phyloP scores from a whole-genome alignment of 192 early-diverging fungal genomes.

The Coemansia sp. region DNA sequence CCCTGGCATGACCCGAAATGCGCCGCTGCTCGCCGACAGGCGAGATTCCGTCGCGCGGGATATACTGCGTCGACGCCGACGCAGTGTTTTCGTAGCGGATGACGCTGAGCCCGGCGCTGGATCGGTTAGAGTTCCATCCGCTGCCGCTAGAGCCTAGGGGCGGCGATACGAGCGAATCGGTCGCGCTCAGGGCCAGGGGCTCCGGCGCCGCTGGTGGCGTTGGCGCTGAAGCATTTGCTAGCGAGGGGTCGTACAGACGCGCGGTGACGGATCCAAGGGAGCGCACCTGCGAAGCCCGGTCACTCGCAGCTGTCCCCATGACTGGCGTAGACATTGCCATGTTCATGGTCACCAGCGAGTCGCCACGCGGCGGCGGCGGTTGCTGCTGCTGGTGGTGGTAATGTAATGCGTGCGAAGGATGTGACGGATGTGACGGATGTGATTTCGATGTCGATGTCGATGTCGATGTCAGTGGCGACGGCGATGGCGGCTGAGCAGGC shows the following conservation, averaged over 20 bases:
- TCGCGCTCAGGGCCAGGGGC: neutral
- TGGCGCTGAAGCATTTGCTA: neutral
- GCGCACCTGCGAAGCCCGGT: constrained; percentile 8
- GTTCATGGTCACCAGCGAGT: constrained; percentile 25
- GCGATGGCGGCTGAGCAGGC: neutral
- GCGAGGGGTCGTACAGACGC: constrained; percentile 38
- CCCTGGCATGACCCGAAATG: neutral
- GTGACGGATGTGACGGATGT: too few relatives aligned
- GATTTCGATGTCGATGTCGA: too few relatives aligned
- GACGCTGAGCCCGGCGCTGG: constrained; percentile 34
- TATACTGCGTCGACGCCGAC: neutral
- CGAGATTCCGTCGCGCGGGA: neutral
- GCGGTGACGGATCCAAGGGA: constrained; percentile 46
- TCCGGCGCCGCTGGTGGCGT: constrained; percentile 5
- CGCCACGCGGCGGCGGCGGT: constrained; percentile 29
- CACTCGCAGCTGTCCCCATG: constrained; percentile 2
- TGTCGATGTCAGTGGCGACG: neutral
- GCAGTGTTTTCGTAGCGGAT: constrained; percentile 44
- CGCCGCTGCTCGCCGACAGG: neutral
- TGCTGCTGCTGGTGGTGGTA: constrained; percentile 4
- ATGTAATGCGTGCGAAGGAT: too few relatives aligned
- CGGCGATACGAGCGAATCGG: constrained; percentile 6
- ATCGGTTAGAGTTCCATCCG: constrained; percentile 20
- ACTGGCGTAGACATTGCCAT: constrained; percentile 39
- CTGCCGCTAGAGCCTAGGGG: constrained; percentile 1